These are phyloP conservation scores for Mallotus repandus DNA, from an alignment of 441 rosid genomes.

Conservation along the genomic window DNA sequence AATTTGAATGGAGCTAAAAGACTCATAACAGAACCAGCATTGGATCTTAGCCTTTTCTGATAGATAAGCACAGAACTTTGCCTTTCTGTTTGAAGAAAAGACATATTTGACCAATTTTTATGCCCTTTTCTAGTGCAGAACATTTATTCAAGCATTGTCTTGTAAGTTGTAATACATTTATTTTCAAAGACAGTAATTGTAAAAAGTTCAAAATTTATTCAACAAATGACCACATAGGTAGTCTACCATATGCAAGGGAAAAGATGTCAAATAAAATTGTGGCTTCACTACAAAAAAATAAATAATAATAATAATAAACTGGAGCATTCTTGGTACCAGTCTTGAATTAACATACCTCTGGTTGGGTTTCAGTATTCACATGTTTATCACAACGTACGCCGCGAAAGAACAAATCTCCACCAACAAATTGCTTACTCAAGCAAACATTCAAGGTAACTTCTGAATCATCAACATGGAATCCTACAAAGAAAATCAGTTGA, in stretches of 20 bases:
- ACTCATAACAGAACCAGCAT: neutral
- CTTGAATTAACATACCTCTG: conserved; percentile 56
- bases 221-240: neutral
- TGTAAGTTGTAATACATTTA: neutral
- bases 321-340: conserved; percentile 6
- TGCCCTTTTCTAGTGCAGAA: conserved; percentile 11
- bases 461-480: conserved; percentile 89
- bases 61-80: neutral
- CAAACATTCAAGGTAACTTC: conserved; percentile 87
- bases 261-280: neutral
- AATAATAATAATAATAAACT: too few relatives aligned
- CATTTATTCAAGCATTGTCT: neutral
- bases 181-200: neutral
- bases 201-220: neutral
- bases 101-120: neutral
- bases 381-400: conserved; percentile 83
- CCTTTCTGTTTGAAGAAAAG: conserved; percentile 2
- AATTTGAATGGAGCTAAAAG: neutral
- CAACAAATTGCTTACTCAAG: conserved; percentile 77
- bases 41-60: neutral
- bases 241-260: neutral
- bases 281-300: neutral
- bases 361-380: conserved; percentile 60
- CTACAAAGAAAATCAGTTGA: conserved; percentile 35
- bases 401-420: conserved; percentile 80